Percentiles rank a stretch among this genome's conserved stretches.
These are phyloP conservation scores for Galeopsis tetrahit DNA, from an alignment of 257 asterid species.

Conservation along the genomic window DNA sequence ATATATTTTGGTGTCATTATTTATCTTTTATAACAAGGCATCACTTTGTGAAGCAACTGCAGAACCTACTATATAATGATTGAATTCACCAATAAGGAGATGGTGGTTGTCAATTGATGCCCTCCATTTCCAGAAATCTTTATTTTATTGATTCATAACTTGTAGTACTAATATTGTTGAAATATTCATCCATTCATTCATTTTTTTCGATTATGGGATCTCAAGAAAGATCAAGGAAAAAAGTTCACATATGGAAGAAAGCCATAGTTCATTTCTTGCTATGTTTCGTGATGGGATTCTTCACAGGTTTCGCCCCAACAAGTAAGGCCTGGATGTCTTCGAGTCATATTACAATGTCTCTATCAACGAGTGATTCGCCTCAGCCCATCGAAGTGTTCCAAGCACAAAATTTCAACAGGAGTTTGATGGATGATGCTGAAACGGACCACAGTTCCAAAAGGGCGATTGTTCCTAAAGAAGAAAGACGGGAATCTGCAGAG, in stretches of 20 bases:
- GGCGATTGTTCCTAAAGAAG: constrained; percentile 19
- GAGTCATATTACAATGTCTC: constrained; percentile 28
- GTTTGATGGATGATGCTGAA: constrained; percentile 37
- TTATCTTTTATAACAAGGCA: constrained; percentile 66
- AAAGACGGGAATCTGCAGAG: constrained; percentile 14
- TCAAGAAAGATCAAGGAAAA: constrained; percentile 80
- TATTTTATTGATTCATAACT: constrained; percentile 25
- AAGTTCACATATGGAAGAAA: constrained; percentile 73
- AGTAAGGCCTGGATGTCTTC: constrained; percentile 49
- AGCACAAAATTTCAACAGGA: constrained; percentile 33
- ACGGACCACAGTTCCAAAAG: constrained; percentile 1
- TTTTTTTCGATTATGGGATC: constrained; percentile 52
- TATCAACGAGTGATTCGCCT: constrained; percentile 42
- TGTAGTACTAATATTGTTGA: background rate
- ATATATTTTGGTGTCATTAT: constrained; percentile 8
- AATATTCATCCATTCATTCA: background rate
- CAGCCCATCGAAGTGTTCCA: constrained; percentile 48
- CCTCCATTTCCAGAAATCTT: constrained; percentile 35
- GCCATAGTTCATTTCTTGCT: constrained; percentile 71
- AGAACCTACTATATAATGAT: constrained; percentile 32
- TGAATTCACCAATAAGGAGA: constrained; percentile 39
- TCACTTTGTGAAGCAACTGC: constrained; percentile 47
- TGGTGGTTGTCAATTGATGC: constrained; percentile 35
- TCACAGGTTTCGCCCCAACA: constrained; percentile 84
- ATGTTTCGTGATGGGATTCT: constrained; percentile 88